Base-by-base conservation (phyloP, 139 green algal genomes). In the Chlorella sp. region DNA sequence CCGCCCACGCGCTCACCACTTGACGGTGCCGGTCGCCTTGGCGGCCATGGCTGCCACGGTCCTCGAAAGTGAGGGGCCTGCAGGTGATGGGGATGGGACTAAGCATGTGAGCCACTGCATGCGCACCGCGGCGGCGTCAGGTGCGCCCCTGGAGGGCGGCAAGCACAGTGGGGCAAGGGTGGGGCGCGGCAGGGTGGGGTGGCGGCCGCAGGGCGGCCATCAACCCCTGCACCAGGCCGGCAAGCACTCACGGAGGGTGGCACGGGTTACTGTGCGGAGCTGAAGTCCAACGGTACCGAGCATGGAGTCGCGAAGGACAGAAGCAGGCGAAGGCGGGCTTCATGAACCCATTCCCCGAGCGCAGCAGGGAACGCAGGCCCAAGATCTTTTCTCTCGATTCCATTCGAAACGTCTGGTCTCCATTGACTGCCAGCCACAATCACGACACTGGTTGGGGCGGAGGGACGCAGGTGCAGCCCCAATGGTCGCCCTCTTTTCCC, bases 1-100 rank as follows among this genome's bases (percentile, higher is more conserved):
- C 32, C 36, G 71, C 28, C 21, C 42, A 39, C 18, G 18, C 36
- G 39, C 89, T 82, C 85, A 92, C 91, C 91, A 93, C 91, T 99
- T 99, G 32, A 97, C 94, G 30, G 91, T 92, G n/a, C 94, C 94
- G 40, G 90, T 89, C 22, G 30, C 48, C 78, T 94, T 94, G 40
- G 90, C 89, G n/a, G 90, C 91, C 91, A 93, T 93, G 5, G 66
- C 42, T 39, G 40, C 77, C 30, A 26, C 9, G 37, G 16, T 69
- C 64, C 83, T 87, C 61, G 61, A 61, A 24, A 19, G n/a, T 22
- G 37, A 66, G 83, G 84, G 22, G 26, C 3, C n/a, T 84, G 79
- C 76, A 84, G 21, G 48, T 57, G 48, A 57, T 57, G 48, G 48
- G n/a, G 48, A 57, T 57, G 48, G 48, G 48, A 57, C 48, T 57